These are phyloP conservation scores for Psidium guajava DNA, from an alignment of 345 rosid species.

Conservation along the genomic window DNA sequence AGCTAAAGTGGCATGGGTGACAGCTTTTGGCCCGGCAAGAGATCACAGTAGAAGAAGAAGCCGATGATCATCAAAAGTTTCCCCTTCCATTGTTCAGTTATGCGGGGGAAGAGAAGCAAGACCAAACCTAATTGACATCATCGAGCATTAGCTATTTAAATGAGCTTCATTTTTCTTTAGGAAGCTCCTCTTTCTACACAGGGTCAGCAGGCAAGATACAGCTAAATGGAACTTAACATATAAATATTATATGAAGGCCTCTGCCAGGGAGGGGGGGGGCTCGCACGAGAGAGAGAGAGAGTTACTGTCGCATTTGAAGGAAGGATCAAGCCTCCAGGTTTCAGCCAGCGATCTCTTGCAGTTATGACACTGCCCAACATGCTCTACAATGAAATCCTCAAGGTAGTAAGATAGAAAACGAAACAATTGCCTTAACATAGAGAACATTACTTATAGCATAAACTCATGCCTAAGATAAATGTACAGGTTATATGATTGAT, in stretches of 20 bases:
- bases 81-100: background rate
- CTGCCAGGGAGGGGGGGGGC: background rate
- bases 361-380: slow-evolving; percentile 97
- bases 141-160: background rate
- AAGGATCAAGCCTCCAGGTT: slow-evolving; percentile 89
- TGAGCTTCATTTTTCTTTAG: background rate
- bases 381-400: slow-evolving; percentile 37
- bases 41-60: background rate
- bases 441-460: background rate
- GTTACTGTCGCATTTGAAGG: slow-evolving; percentile 81
- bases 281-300: background rate
- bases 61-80: background rate
- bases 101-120: background rate
- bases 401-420: background rate
- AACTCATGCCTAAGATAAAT: background rate
- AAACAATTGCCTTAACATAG: background rate
- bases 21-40: background rate
- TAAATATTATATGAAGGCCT: background rate
- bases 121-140: background rate
- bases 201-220: background rate
- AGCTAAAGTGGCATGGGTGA: background rate
- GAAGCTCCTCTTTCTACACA: background rate
- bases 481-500: background rate
- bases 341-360: slow-evolving; percentile 95
- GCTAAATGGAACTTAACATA: background rate